Evolutionary conservation across 768 basidiomycete species (phyloP).

Genomic region (Tulasnella sp.): DNA sequence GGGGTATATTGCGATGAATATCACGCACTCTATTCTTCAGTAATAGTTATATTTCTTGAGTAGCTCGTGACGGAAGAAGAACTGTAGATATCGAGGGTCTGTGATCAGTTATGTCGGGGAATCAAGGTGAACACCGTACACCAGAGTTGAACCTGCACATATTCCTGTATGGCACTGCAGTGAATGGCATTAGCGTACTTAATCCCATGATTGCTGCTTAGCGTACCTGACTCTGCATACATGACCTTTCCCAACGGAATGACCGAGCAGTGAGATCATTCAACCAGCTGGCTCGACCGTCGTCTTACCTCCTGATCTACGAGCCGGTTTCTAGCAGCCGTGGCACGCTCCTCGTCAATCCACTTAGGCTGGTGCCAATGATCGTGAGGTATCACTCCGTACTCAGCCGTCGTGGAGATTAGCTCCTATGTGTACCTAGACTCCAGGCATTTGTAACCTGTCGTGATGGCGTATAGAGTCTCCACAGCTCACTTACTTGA

Average conservation of each 20-base stretch:
- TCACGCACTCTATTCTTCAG: constrained; percentile 75
- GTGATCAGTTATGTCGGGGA: not conserved
- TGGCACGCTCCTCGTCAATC: constrained; percentile 65
- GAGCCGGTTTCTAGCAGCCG: constrained; percentile 47
- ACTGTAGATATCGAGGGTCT: constrained; percentile 30
- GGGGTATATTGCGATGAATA: not conserved
- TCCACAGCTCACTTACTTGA: constrained; percentile 34
- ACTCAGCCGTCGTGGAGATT: constrained; percentile 51
- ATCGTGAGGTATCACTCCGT: constrained; percentile 45
- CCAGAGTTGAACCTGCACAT: constrained; percentile 96
- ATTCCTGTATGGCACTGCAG: constrained; percentile 55
- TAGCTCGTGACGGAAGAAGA: constrained; percentile 74
- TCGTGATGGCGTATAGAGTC: not conserved
- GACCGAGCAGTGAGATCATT: not conserved
- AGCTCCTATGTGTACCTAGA: constrained; percentile 33
- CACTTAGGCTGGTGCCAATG: constrained; percentile 72
- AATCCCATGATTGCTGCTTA: too few relatives aligned
- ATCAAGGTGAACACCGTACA: constrained; percentile 27
- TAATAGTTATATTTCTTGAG: constrained; percentile 72
- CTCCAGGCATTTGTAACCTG: not conserved
- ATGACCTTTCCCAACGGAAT: constrained; percentile 13
- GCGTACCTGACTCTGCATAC: constrained; percentile 13
- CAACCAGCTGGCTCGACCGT: not conserved
- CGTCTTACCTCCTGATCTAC: constrained; percentile 34
- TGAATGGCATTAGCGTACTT: not conserved